Conservation (phyloP, 495 filamentous ascomycete genomes). For the Penicillium bialowiezense region DNA sequence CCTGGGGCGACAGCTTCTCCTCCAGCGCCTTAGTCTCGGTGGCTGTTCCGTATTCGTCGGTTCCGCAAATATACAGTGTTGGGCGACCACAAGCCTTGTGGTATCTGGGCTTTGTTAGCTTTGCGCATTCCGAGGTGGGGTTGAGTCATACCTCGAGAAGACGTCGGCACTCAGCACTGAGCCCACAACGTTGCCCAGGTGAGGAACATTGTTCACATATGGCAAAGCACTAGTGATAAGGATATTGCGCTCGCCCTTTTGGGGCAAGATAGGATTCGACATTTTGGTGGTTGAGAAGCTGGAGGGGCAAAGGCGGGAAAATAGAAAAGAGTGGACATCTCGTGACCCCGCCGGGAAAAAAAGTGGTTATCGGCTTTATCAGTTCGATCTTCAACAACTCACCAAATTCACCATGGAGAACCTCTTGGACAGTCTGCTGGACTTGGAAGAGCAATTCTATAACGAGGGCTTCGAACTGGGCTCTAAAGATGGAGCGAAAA, state of each 20-base stretch:
- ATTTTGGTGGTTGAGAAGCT: slow-evolving; percentile 23
- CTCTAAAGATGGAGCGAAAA: slow-evolving; percentile 68
- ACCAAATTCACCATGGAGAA: slow-evolving; percentile 41
- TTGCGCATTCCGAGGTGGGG: slow-evolving; percentile 2
- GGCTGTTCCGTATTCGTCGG: slow-evolving; percentile 80
- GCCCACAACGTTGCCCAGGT: slow-evolving; percentile 91
- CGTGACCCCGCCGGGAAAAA: slow-evolving; percentile 27
- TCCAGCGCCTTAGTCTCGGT: slow-evolving; percentile 79
- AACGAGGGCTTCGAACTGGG: slow-evolving; percentile 78
- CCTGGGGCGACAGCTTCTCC: slow-evolving; percentile 64
- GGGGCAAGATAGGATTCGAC: slow-evolving; percentile 38
- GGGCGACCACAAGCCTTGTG: slow-evolving; percentile 64
- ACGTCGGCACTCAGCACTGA: slow-evolving; percentile 82
- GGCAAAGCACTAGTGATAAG: slow-evolving; percentile 61
- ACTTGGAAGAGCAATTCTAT: slow-evolving; percentile 83
- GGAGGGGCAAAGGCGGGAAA: slow-evolving; percentile 32
- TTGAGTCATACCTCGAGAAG: slow-evolving; percentile 58
- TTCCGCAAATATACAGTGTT: slow-evolving; percentile 55
- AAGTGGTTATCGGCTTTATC: neutral
- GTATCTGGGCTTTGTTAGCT: slow-evolving; percentile 47
- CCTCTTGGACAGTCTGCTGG: slow-evolving; percentile 68
- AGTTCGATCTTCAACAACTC: slow-evolving; percentile 6
- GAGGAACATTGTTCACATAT: slow-evolving; percentile 96
- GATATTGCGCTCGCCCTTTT: slow-evolving; percentile 44
- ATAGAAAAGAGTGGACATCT: slow-evolving; percentile 29